A percentile compares a stretch with the other conserved stretches of the same genome.
Evolutionary conservation across 768 basidiomycete species (phyloP).

Genomic region (Mycena floridula): DNA sequence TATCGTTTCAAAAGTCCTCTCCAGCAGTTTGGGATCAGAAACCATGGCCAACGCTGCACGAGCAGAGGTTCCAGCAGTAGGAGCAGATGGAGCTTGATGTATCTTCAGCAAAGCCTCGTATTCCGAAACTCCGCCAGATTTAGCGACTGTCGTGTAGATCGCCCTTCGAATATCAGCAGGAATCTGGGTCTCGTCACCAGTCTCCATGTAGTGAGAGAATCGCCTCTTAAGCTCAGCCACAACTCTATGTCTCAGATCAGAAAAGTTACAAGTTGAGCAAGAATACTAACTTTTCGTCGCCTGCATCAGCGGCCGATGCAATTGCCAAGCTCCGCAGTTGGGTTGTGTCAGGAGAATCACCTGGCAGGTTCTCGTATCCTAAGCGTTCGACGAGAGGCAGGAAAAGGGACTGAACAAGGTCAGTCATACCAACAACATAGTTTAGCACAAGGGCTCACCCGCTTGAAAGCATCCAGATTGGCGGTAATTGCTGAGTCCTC

Average conservation of each 20-base stretch:
- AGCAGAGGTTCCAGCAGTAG: constrained; percentile 64
- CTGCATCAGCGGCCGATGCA: constrained; percentile 33
- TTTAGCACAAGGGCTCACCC: constrained; percentile 20
- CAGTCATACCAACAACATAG: neutral
- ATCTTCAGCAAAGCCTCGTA: constrained; percentile 68
- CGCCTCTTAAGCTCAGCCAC: constrained; percentile 47
- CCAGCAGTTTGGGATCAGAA: constrained; percentile 33
- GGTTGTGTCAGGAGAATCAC: constrained; percentile 46
- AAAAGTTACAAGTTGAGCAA: constrained; percentile 1
- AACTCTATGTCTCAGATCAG: constrained; percentile 30
- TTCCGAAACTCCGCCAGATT: constrained; percentile 68
- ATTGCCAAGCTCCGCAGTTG: constrained; percentile 60
- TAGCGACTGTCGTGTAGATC: constrained; percentile 55
- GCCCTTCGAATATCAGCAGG: constrained; percentile 70
- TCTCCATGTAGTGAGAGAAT: constrained; percentile 67
- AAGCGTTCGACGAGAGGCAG: constrained; percentile 51
- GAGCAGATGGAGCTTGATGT: constrained; percentile 67
- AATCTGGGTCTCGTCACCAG: constrained; percentile 72
- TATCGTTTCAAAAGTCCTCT: constrained; percentile 42
- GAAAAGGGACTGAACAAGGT: constrained; percentile 31
- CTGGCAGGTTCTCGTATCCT: constrained; percentile 48
- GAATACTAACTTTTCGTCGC: constrained; percentile 29
- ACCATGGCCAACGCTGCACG: constrained; percentile 55
- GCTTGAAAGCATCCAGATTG: constrained; percentile 36
- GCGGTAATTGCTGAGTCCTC: constrained; percentile 40